A percentile compares a stretch with the other conserved stretches of the same genome.
Conservation (phyloP, 2,329 filamentous ascomycete species). For the Phoma sp. region DNA sequence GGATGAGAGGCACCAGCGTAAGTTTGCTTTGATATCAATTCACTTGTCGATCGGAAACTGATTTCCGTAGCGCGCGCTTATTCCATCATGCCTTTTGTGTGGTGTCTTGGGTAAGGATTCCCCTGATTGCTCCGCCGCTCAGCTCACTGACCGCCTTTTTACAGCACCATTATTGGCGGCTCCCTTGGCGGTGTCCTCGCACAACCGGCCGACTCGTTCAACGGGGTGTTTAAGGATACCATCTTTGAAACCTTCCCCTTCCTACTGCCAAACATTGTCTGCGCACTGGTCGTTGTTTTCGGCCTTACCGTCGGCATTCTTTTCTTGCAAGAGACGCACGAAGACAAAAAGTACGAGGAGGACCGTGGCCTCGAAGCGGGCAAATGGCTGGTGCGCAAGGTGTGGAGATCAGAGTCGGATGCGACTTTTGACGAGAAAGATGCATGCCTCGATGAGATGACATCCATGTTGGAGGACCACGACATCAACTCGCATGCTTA, state of each 20-base stretch:
- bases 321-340: conserved; percentile 94
- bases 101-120: conserved; percentile 80
- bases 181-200: conserved; percentile 90
- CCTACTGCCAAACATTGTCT: conserved; percentile 90
- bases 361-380: conserved; percentile 82
- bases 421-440: conserved; percentile 49
- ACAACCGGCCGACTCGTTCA: conserved; percentile 80
- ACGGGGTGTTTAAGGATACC: conserved; percentile 80
- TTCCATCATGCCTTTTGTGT: conserved; percentile 97
- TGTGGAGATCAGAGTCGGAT: conserved; percentile 40
- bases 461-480: conserved; percentile 64
- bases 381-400: conserved; percentile 65
- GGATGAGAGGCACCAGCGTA: conserved; percentile 90
- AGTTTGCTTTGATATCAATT: conserved; percentile 45
- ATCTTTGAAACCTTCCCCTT: conserved; percentile 91
- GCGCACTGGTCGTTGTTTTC: conserved; percentile 76
- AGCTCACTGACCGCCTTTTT: conserved; percentile 38
- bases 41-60: conserved; percentile 26
- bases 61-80: conserved; percentile 77
- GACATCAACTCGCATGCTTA: conserved; percentile 64
- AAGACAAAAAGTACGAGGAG: conserved; percentile 75
- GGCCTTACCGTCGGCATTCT: conserved; percentile 81
- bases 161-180: conserved; percentile 87
- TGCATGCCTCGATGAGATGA: conserved; percentile 63
- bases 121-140: conserved; percentile 15